Conservation (phyloP, 306 rosid genomes). For the Benincasa hispida region DNA sequence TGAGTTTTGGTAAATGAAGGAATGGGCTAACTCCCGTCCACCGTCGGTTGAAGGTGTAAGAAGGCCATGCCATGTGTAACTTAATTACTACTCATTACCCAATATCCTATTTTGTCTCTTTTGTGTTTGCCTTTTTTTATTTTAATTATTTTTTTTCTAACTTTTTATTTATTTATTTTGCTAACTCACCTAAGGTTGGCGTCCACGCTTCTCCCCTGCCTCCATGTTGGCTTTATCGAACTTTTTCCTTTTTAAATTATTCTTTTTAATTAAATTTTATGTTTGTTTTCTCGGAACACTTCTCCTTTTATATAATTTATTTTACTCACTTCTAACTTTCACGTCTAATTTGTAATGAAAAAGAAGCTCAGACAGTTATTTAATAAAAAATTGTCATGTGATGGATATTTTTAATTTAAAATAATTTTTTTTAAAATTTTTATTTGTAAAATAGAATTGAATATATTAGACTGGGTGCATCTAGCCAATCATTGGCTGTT, state of each 20-base stretch:
- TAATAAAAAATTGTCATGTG: no score
- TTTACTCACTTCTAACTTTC: no score
- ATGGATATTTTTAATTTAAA: no score
- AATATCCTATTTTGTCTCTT: neutral
- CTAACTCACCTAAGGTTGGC: neutral
- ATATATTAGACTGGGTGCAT: no score
- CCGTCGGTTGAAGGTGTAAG: neutral
- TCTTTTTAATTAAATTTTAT: neutral
- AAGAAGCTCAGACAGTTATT: no score
- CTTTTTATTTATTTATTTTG: neutral
- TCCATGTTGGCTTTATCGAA: neutral
- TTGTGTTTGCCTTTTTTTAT: neutral
- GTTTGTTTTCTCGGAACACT: neutral
- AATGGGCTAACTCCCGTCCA: constrained; percentile 6
- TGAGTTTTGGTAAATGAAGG: neutral
- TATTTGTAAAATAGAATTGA: no score
- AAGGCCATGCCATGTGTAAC: constrained; percentile 4
- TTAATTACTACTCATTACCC: neutral
- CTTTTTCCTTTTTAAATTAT: neutral
- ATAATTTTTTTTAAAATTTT: no score
- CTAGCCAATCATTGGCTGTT: no score
- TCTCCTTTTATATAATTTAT: no score
- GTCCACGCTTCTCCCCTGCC: constrained; percentile 8
- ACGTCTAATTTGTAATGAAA: no score
- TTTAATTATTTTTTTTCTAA: neutral